Conservation (phyloP, 768 basidiomycete genomes). For the Amyloporia xantha region DNA sequence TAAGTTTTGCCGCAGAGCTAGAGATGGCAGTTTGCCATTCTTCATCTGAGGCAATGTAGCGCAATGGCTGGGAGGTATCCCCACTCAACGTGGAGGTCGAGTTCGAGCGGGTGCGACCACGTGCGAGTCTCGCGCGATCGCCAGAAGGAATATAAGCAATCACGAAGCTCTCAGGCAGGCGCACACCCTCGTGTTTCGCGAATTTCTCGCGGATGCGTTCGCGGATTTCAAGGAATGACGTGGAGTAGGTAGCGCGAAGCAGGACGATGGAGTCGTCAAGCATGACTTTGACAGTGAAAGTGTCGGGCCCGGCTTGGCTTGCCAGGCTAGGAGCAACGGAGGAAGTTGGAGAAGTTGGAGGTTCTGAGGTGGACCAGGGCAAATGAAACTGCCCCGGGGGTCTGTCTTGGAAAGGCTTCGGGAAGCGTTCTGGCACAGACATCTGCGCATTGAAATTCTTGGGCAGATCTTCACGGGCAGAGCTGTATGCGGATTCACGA, state of each 20-base stretch:
- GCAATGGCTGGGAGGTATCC: constrained; percentile 21
- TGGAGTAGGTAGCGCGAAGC: constrained; percentile 45
- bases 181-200: constrained; percentile 49
- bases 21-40: constrained; percentile 53
- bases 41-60: constrained; percentile 45
- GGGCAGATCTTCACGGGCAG: constrained; percentile 8
- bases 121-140: constrained; percentile 1
- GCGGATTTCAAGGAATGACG: constrained; percentile 47
- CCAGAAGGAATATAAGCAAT: constrained; percentile 43
- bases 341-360: constrained; percentile 10
- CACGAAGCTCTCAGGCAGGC: constrained; percentile 48
- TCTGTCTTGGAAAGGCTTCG: constrained; percentile 25
- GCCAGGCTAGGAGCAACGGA: constrained; percentile 3
- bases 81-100: constrained; percentile 27
- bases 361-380: constrained; percentile 18
- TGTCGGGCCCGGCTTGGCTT: constrained; percentile 13
- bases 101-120: constrained; percentile 25
- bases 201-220: constrained; percentile 60
- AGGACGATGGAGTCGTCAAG: constrained; percentile 57
- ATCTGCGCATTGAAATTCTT: constrained; percentile 16
- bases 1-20: constrained; percentile 45
- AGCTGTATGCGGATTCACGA: constrained; percentile 3
- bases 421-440: constrained; percentile 24
- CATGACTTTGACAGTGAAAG: constrained; percentile 57
- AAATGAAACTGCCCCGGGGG: constrained; percentile 24